A percentile compares a stretch with the other conserved stretches of the same genome.
Evolutionary conservation across 2,329 filamentous ascomycete species (phyloP).

Genomic region (Aphanoascus verrucosus): DNA sequence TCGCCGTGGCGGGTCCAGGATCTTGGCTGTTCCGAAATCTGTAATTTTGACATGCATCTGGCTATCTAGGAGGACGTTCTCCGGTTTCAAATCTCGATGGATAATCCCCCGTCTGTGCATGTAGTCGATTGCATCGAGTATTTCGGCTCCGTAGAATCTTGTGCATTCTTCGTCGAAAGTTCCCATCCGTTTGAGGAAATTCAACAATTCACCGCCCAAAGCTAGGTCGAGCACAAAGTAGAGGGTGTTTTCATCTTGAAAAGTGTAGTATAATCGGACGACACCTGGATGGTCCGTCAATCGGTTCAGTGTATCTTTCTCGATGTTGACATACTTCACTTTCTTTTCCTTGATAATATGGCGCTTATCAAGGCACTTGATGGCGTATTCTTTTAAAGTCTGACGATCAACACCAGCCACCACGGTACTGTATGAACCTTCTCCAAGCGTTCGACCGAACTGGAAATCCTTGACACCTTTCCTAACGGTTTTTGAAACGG

Average conservation of each 20-base stretch:
- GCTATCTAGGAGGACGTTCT: constrained; percentile 89
- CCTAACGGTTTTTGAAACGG: constrained; percentile 74
- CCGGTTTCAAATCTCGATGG: constrained; percentile 90
- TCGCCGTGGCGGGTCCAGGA: constrained; percentile 52
- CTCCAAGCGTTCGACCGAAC: constrained; percentile 80
- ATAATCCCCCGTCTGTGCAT: constrained; percentile 97
- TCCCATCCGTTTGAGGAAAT: constrained; percentile 83
- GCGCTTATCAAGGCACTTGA: constrained; percentile 95
- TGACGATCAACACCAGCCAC: constrained; percentile 86
- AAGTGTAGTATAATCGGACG: constrained; percentile 94
- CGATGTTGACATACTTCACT: constrained; percentile 99
- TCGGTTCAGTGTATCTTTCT: constrained; percentile 94
- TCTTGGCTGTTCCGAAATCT: constrained; percentile 96
- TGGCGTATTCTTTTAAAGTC: constrained; percentile 89
- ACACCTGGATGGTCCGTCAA: constrained; percentile 94
- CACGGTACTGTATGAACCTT: constrained; percentile 96
- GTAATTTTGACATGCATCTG: constrained; percentile 98
- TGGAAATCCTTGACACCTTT: constrained; percentile 96
- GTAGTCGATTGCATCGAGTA: constrained; percentile 90
- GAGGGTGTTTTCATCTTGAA: constrained; percentile 88
- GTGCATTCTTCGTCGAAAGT: constrained; percentile 95
- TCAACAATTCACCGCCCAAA: constrained; percentile 80
- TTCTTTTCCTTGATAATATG: constrained; percentile 99
- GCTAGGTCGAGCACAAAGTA: constrained; percentile 96
- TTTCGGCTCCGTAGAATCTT: constrained; percentile 87